Percentiles rank a stretch among this genome's conserved stretches.
These are phyloP conservation scores for Uronychia binucleata DNA, from an alignment of 73 alveolate genomes.

Conservation along the genomic window DNA sequence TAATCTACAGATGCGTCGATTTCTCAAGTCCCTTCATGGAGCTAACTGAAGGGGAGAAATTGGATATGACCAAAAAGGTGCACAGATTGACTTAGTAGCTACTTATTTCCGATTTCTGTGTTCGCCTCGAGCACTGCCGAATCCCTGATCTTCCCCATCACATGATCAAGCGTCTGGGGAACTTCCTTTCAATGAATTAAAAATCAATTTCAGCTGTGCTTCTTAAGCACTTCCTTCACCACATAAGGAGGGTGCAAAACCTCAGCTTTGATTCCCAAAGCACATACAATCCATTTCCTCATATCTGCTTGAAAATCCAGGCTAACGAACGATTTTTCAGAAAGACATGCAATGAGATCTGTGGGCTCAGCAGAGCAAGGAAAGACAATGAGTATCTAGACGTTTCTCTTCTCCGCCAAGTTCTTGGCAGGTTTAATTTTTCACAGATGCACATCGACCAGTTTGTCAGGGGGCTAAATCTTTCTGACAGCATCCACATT, in stretches of 20 bases:
- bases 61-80: conserved; percentile 1
- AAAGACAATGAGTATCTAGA: conserved; percentile 31
- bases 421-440: conserved; percentile 29
- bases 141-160: conserved; percentile 1
- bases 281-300: conserved; percentile 23
- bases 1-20: conserved; percentile 41
- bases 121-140: conserved; percentile 7
- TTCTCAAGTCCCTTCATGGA: conserved; percentile 4
- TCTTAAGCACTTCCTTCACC: conserved; percentile 37
- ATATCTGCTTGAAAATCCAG: conserved; percentile 34
- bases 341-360: conserved; percentile 14
- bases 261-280: too few relatives aligned
- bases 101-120: conserved; percentile 30
- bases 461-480: conserved; percentile 23
- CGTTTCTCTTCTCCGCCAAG: conserved; percentile 34
- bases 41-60: background rate
- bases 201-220: conserved; percentile 15
- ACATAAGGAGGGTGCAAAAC: conserved; percentile 32
- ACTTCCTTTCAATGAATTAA: conserved; percentile 31
- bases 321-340: conserved; percentile 43
- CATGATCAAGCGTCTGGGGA: conserved; percentile 14
- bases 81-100: conserved; percentile 24
- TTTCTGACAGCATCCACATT: conserved; percentile 21
- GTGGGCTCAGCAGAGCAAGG: conserved; percentile 41
- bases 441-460: conserved; percentile 22